A percentile compares a stretch with the other conserved stretches of the same genome.
These are phyloP conservation scores for Nannochloropsis oceanica DNA, from an alignment of 108 stramenopile genomes.

Conservation along the genomic window DNA sequence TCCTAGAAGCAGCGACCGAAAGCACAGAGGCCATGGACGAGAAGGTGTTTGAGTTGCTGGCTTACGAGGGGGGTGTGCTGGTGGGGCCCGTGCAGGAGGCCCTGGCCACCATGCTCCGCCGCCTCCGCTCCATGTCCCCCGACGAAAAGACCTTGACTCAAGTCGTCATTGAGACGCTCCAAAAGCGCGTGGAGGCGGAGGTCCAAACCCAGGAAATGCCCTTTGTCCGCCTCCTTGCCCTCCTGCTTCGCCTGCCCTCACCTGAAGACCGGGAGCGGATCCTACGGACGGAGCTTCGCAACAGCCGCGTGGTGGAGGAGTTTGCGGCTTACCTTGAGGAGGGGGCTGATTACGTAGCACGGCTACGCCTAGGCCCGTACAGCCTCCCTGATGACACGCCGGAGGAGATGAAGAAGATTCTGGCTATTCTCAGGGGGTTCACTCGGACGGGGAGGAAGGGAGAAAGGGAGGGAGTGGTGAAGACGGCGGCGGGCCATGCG, in stretches of 20 bases:
- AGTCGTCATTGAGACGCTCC: neutral
- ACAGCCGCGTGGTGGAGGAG: neutral
- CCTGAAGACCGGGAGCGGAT: neutral
- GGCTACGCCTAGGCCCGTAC: neutral
- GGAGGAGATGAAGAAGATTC: neutral
- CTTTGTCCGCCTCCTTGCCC: neutral
- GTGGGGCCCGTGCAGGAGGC: neutral
- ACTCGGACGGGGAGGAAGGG: neutral
- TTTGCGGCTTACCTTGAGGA: neutral
- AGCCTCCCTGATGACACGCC: neutral
- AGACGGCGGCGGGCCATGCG: neutral
- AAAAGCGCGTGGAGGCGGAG: neutral
- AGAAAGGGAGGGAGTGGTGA: neutral
- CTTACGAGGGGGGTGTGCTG: neutral
- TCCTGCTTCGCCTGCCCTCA: neutral
- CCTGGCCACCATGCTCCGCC: neutral
- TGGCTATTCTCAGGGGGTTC: neutral
- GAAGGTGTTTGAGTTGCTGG: neutral
- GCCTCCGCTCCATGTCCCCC: neutral
- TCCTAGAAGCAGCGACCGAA: neutral
- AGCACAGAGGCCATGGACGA: neutral
- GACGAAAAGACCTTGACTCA: neutral
- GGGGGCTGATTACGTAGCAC: neutral
- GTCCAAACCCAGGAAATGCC: neutral
- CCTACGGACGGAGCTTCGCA: neutral